A percentile compares a stretch with the other conserved stretches of the same genome.
phyloP scores from a whole-genome alignment of 169 alveolate species.

The Babesia bigemina region DNA sequence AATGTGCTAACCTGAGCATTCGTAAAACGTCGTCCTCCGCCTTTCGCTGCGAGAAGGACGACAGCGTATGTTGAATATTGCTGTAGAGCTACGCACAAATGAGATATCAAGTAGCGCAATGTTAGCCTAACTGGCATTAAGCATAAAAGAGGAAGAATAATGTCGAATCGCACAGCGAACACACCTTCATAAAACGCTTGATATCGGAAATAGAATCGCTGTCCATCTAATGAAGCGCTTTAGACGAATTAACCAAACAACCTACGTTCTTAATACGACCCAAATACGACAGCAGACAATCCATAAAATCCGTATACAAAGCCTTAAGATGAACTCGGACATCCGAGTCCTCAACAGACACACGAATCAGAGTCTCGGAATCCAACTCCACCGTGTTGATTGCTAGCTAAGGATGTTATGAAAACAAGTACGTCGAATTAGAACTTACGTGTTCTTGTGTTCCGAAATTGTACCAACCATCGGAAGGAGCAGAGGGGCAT shows the following conservation, averaged over 20 bases:
- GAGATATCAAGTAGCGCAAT: too few species aligned
- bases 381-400: conserved; percentile 57
- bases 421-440: not conserved
- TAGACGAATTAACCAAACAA: conserved; percentile 5
- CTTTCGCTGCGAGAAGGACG: conserved; percentile 56
- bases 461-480: conserved; percentile 70
- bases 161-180: not conserved
- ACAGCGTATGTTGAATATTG: conserved; percentile 70
- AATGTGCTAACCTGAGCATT: conserved; percentile 9
- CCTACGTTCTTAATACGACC: conserved; percentile 43
- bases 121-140: not conserved
- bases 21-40: conserved; percentile 59
- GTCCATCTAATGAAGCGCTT: conserved; percentile 44
- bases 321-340: conserved; percentile 62
- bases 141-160: not conserved
- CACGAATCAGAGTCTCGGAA: conserved; percentile 69
- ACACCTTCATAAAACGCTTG: conserved; percentile 60
- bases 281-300: conserved; percentile 55
- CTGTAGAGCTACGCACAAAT: conserved; percentile 49
- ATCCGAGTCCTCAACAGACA: conserved; percentile 48
- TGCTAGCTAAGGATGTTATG: not conserved
- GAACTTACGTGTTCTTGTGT: conserved; percentile 45
- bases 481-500: conserved; percentile 72
- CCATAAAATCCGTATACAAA: conserved; percentile 70
- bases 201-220: conserved; percentile 59